Percentiles rank a stretch among this genome's conserved stretches.
Conservation (phyloP, 2,329 filamentous ascomycete species). For the Penicillium thymicola region DNA sequence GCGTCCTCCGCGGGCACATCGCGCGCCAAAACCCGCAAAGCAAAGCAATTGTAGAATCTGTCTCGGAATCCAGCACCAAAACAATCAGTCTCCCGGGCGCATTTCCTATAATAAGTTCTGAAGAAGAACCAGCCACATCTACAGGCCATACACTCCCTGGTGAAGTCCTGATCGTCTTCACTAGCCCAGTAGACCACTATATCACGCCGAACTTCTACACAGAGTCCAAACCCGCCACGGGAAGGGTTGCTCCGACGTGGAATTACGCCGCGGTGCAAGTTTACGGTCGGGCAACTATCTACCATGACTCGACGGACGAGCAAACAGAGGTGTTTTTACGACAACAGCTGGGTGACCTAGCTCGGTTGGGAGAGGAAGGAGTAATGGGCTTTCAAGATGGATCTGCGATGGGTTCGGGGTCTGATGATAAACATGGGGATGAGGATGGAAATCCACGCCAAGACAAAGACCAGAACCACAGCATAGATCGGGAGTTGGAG, state of each 20-base stretch:
- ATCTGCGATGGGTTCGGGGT: not conserved
- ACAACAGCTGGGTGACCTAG: conserved; percentile 14
- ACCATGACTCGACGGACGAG: conserved; percentile 3
- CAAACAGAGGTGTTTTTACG: conserved; percentile 10
- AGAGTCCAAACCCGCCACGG: conserved; percentile 61
- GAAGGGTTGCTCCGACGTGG: conserved; percentile 69
- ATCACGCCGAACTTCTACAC: conserved; percentile 60
- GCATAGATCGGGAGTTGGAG: not conserved
- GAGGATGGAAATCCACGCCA: not conserved
- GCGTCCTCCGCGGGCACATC: conserved; percentile 17
- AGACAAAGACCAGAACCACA: no score
- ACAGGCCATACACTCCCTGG: not conserved
- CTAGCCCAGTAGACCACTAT: conserved; percentile 20
- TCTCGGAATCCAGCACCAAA: not conserved
- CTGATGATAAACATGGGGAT: not conserved
- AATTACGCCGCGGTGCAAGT: conserved; percentile 59
- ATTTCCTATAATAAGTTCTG: not conserved
- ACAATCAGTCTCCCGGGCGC: not conserved
- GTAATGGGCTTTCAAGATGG: conserved; percentile 14
- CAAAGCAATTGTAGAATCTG: conserved; percentile 17
- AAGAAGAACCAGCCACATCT: not conserved
- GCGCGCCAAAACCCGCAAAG: conserved; percentile 20
- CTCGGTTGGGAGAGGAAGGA: conserved; percentile 13
- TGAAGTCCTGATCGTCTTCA: conserved; percentile 21
- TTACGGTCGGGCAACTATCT: conserved; percentile 17